phyloP scores from a whole-genome alignment of 371 early-diverging fungal species.

The Zychaea mexicana region DNA sequence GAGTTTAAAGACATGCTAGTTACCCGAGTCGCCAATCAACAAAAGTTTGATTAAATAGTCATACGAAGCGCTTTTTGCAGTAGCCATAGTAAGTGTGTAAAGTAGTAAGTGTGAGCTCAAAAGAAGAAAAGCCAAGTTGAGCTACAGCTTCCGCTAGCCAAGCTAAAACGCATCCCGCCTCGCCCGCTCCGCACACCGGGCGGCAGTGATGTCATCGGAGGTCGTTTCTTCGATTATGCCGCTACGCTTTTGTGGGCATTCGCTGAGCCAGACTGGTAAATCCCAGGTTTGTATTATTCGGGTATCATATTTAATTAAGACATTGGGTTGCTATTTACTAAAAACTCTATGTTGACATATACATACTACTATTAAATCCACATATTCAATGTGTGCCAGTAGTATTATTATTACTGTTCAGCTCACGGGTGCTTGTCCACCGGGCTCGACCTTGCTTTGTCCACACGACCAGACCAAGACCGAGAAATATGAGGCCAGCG shows the following conservation, averaged over 20 bases:
- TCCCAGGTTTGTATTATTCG: too few relatives aligned
- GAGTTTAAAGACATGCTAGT: background rate
- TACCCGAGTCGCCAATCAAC: conserved; percentile 99
- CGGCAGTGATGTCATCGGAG: conserved; percentile 4
- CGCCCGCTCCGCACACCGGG: too few relatives aligned
- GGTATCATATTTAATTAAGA: too few relatives aligned
- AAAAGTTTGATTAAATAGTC: conserved; percentile 99
- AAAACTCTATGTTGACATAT: too few relatives aligned
- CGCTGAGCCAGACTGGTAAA: too few relatives aligned
- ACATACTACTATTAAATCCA: too few relatives aligned
- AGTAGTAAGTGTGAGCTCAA: background rate
- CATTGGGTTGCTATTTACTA: too few relatives aligned
- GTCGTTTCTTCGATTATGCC: background rate
- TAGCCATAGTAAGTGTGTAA: conserved; percentile 56
- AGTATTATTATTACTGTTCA: too few relatives aligned
- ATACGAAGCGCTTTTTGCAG: conserved; percentile 86
- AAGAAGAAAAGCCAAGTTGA: background rate
- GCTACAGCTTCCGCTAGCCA: too few relatives aligned
- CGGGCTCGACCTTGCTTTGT: background rate
- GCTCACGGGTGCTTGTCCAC: background rate
- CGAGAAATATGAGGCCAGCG: background rate
- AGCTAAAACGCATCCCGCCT: too few relatives aligned
- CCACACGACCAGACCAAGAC: background rate
- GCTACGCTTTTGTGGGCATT: too few relatives aligned
- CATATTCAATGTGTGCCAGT: too few relatives aligned